These are phyloP conservation scores for Mucor racemosus DNA, from an alignment of 371 early-diverging fungal genomes.

Conservation along the genomic window DNA sequence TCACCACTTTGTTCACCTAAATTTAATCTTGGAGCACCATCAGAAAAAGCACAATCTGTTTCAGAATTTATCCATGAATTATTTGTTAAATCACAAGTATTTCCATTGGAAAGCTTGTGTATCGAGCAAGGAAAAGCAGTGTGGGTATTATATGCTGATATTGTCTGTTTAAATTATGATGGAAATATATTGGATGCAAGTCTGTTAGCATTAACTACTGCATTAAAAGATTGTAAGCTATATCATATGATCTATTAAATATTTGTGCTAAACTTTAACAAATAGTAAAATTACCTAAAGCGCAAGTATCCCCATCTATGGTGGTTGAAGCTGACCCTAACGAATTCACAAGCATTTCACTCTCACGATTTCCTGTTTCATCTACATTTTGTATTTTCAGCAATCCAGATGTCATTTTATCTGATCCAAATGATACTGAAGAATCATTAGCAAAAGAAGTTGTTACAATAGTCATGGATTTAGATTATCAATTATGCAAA, in stretches of 20 bases:
- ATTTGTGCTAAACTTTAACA: not conserved
- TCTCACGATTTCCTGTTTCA: constrained; percentile 63
- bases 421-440: constrained; percentile 81
- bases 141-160: constrained; percentile 91
- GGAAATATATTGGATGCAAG: constrained; percentile 92
- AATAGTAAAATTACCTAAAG: constrained; percentile 70
- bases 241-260: not conserved
- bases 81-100: constrained; percentile 59
- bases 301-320: constrained; percentile 59
- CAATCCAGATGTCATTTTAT: constrained; percentile 55
- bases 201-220: constrained; percentile 74
- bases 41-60: constrained; percentile 83
- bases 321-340: constrained; percentile 65
- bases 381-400: constrained; percentile 76
- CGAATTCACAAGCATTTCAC: constrained; percentile 44
- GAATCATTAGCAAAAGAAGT: constrained; percentile 62
- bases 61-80: constrained; percentile 80
- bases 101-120: constrained; percentile 78
- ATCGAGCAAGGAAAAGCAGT: constrained; percentile 84
- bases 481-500: constrained; percentile 51
- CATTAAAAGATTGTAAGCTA: constrained; percentile 70
- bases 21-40: constrained; percentile 88
- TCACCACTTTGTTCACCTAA: constrained; percentile 85
- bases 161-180: constrained; percentile 89
- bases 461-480: constrained; percentile 69